Conservation (phyloP, 2,329 filamentous ascomycete genomes). For the Trichoderma sp. region DNA sequence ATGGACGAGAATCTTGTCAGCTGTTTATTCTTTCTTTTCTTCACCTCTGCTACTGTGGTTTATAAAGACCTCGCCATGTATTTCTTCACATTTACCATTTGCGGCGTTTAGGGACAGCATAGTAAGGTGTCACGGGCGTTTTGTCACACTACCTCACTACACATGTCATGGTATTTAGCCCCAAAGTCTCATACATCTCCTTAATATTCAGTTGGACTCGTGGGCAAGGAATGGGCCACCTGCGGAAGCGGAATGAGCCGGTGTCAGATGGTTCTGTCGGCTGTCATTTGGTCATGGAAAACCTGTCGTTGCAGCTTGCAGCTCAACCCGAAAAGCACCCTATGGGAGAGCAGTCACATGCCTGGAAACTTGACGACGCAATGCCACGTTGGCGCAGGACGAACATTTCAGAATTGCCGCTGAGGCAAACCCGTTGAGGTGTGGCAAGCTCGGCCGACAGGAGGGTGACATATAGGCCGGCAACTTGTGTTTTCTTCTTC, state of each 20-base stretch:
- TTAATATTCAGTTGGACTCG: slow-evolving; percentile 37
- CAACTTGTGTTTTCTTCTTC: slow-evolving; percentile 31
- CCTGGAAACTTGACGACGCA: slow-evolving; percentile 7
- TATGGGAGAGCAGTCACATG: slow-evolving; percentile 20
- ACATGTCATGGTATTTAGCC: slow-evolving; percentile 42
- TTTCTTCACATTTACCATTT: slow-evolving; percentile 53
- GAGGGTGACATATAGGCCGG: slow-evolving; percentile 24
- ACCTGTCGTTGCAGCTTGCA: neutral
- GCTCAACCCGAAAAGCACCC: neutral
- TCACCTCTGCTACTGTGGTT: slow-evolving; percentile 28
- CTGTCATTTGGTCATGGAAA: slow-evolving; percentile 10
- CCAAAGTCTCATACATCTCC: slow-evolving; percentile 43
- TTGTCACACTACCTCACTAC: slow-evolving; percentile 44
- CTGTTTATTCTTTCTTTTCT: slow-evolving; percentile 35
- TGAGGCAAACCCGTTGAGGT: slow-evolving; percentile 19
- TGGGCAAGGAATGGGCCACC: slow-evolving; percentile 2
- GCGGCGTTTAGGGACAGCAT: slow-evolving; percentile 60
- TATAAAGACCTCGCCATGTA: slow-evolving; percentile 48
- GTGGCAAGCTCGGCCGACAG: slow-evolving; percentile 15
- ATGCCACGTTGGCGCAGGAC: slow-evolving; percentile 25
- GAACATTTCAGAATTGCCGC: slow-evolving; percentile 17
- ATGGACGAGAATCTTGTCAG: slow-evolving; percentile 32
- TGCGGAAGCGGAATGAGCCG: neutral
- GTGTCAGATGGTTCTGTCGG: slow-evolving; percentile 1
- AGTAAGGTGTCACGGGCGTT: slow-evolving; percentile 61